Conservation (phyloP, 345 rosid species). For the Ricinus communis region DNA sequence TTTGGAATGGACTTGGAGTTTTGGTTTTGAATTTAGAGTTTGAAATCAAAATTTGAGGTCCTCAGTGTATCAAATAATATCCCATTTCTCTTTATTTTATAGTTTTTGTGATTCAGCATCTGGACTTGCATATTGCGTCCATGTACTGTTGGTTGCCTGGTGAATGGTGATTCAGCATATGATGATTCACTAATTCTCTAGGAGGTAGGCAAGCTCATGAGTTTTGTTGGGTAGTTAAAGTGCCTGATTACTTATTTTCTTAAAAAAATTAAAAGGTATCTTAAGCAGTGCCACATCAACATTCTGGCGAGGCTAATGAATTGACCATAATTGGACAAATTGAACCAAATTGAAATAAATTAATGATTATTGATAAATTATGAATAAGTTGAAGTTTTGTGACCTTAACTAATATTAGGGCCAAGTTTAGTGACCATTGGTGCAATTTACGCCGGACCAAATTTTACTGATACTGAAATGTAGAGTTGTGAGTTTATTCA, state of each 20-base stretch:
- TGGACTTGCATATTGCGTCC: not conserved
- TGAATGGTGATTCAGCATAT: not conserved
- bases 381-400: too few species aligned
- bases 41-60: slow-evolving; percentile 1
- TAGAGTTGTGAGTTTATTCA: not conserved
- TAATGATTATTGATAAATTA: too few species aligned
- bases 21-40: not conserved
- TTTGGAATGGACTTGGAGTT: slow-evolving; percentile 4
- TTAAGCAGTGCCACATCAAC: too few species aligned
- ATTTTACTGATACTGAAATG: not conserved
- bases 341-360: too few species aligned
- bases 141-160: not conserved
- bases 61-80: not conserved
- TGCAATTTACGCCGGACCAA: too few species aligned
- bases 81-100: not conserved
- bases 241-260: too few species aligned
- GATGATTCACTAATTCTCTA: not conserved
- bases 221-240: too few species aligned
- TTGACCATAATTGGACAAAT: too few species aligned
- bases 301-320: too few species aligned
- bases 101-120: slow-evolving; percentile 1
- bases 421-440: too few species aligned
- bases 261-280: too few species aligned
- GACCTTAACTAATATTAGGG: too few species aligned
- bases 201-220: not conserved